Base-by-base conservation (phyloP, 768 basidiomycete species). In the Roridomyces roridus region DNA sequence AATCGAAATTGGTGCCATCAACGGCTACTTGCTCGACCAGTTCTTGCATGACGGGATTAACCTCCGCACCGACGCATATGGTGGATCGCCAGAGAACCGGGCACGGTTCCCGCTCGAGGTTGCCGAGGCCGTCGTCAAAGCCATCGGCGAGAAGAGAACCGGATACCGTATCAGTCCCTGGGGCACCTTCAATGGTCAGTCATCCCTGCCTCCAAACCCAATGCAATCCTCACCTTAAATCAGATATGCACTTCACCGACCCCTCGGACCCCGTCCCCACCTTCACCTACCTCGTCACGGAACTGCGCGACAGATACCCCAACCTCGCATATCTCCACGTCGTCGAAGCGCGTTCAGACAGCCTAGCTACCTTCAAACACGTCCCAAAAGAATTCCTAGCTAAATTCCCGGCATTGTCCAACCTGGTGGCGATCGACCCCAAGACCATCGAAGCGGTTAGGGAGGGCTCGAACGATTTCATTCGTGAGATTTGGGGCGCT, bases 311-410 rank as follows among this genome's bases (percentile, higher is more conserved):
- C 25, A 70, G 70, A n/a, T 68, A 70, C 49, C 76, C 77, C 10
- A 61, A 70, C 11, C 64, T 84, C 20, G 78, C 80, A 6, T 84
- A 82, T 68, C 57, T 84, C 5, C 80, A 82, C 56, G 64, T 77
- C 35, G 64, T 73, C 28, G 77, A 82, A 60, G 69, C 78, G 1
- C 69, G 65, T 8, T 52, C 53, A 5, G 55, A 63, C 43, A 66
- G 66, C 47, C 39, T 34, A 26, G 46, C 23, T 37, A 25, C 10
- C 17, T 37, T 15, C 29, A 31, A 34, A 28, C 34, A 47, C 55
- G 55, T 1, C 60, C 14, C 29, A 6, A 31, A 31, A 14, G 29
- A 31, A 31, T 6, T 14, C 29, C 29, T 31, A 6, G 14, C 14
- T 14, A 31, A 31, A 14, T 7, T 7, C 29, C 29, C 29, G 29